phyloP scores from a whole-genome alignment of 257 asterid species.

The Eucommia ulmoides region DNA sequence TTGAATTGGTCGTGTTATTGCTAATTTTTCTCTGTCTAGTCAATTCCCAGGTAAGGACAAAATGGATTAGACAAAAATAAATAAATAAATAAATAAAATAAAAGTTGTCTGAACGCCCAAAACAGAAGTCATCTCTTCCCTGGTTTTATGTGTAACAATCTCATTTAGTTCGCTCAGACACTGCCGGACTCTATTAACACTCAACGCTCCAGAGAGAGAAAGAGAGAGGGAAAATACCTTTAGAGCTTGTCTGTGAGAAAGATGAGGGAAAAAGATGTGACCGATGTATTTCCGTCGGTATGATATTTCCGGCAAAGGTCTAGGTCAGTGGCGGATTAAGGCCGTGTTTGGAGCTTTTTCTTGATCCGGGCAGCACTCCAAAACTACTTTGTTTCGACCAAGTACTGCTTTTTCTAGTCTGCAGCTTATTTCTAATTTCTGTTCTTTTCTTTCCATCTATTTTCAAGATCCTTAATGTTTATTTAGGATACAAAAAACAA shows the following conservation, averaged over 20 bases:
- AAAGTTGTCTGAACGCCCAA: constrained; percentile 18
- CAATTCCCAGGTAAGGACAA: constrained; percentile 26
- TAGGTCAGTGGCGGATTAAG: no score
- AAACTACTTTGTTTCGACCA: not conserved
- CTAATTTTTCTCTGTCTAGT: constrained; percentile 7
- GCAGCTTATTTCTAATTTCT: not conserved
- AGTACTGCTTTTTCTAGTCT: not conserved
- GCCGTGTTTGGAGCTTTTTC: not conserved
- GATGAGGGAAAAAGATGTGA: not conserved
- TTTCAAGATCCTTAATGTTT: not conserved
- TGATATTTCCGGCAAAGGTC: constrained; percentile 5
- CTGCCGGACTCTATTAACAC: constrained; percentile 30
- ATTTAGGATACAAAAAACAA: not conserved
- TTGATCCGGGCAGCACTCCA: not conserved
- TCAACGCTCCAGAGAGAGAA: constrained; percentile 22
- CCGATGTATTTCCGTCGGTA: not conserved
- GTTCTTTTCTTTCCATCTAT: no score
- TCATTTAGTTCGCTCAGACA: constrained; percentile 22
- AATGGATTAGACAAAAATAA: not conserved
- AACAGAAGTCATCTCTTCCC: constrained; percentile 16
- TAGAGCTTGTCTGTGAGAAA: constrained; percentile 27
- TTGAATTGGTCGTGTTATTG: constrained; percentile 18
- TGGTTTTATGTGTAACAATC: constrained; percentile 20
- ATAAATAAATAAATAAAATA: no score
- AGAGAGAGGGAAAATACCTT: not conserved